A percentile compares a stretch with the other conserved stretches of the same genome.
Evolutionary conservation across 2,329 filamentous ascomycete species (phyloP).

Genomic region (Epicoccum nigrum): DNA sequence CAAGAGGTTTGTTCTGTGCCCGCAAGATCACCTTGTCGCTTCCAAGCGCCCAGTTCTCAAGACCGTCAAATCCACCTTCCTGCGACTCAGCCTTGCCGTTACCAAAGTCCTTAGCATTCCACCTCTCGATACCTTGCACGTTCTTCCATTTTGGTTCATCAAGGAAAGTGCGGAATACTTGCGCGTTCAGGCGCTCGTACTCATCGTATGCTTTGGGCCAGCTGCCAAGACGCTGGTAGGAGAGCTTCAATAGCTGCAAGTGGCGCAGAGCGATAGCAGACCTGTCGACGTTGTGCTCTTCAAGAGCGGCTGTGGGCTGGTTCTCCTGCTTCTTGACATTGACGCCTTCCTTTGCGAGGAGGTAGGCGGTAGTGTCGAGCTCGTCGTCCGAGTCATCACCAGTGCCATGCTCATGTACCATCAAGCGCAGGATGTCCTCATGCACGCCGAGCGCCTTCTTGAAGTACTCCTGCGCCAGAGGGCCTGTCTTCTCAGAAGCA

Average conservation of each 20-base stretch:
- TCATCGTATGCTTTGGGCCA: slow-evolving; percentile 57
- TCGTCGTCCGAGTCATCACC: slow-evolving; percentile 42
- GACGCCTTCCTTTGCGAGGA: slow-evolving; percentile 46
- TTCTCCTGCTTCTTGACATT: slow-evolving; percentile 34
- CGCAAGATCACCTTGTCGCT: slow-evolving; percentile 23
- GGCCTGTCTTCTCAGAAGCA: slow-evolving; percentile 41
- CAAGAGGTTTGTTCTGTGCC: slow-evolving; percentile 18
- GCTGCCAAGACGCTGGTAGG: slow-evolving; percentile 51
- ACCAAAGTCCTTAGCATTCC: slow-evolving; percentile 55
- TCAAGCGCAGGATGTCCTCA: slow-evolving; percentile 42
- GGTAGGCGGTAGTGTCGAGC: slow-evolving; percentile 44
- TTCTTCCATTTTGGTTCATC: slow-evolving; percentile 47
- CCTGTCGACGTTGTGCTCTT: slow-evolving; percentile 35
- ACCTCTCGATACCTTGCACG: slow-evolving; percentile 56
- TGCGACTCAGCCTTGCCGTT: slow-evolving; percentile 54
- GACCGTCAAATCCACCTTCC: slow-evolving; percentile 43
- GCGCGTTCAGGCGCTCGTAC: slow-evolving; percentile 56
- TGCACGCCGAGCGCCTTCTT: slow-evolving; percentile 45
- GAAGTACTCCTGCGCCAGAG: slow-evolving; percentile 48
- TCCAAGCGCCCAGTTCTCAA: slow-evolving; percentile 43
- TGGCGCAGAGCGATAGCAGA: slow-evolving; percentile 42
- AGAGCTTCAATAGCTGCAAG: slow-evolving; percentile 46
- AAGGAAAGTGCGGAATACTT: slow-evolving; percentile 52
- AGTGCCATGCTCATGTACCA: slow-evolving; percentile 31
- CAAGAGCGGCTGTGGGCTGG: slow-evolving; percentile 31